These are phyloP conservation scores for Scenedesmus sp. DNA, from an alignment of 163 green algal species.

Conservation along the genomic window DNA sequence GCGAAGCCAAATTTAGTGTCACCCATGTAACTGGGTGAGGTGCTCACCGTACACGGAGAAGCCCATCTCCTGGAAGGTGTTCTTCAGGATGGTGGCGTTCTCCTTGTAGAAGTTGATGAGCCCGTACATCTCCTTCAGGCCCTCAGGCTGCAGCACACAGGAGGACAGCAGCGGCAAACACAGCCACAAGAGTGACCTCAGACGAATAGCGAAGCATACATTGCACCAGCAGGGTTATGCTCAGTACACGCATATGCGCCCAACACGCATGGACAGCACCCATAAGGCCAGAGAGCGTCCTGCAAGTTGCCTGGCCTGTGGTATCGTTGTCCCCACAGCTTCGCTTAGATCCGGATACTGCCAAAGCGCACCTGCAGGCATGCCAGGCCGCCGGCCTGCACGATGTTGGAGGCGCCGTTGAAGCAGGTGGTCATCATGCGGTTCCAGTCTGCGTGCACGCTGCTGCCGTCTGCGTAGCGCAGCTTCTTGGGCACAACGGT, in stretches of 20 bases:
- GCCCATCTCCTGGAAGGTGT: conserved; percentile 90
- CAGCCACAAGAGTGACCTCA: conserved; percentile 37
- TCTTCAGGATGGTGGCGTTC: conserved; percentile 94
- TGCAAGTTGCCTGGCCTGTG: not conserved
- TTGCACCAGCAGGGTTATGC: not conserved
- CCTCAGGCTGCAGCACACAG: conserved; percentile 70
- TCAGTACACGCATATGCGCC: not conserved
- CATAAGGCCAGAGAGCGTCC: no score
- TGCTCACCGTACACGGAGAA: conserved; percentile 68
- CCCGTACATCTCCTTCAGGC: conserved; percentile 88
- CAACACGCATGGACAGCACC: not conserved
- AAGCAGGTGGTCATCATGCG: conserved; percentile 98
- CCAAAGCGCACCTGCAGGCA: conserved; percentile 71
- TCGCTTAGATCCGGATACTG: not conserved
- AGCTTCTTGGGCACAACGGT: conserved; percentile 97
- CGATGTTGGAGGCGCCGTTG: conserved; percentile 97
- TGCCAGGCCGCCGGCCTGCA: conserved; percentile 92
- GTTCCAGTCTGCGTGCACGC: conserved; percentile 95
- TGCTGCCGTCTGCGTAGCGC: conserved; percentile 84
- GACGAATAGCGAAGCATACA: not conserved
- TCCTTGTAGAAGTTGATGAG: conserved; percentile 98
- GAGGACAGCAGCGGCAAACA: not conserved
- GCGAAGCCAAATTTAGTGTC: no score
- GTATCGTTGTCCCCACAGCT: not conserved
- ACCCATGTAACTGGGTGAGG: no score